Evolutionary conservation across 2,329 filamentous ascomycete genomes (phyloP).

Genomic region (Mollisiaceae sp.): DNA sequence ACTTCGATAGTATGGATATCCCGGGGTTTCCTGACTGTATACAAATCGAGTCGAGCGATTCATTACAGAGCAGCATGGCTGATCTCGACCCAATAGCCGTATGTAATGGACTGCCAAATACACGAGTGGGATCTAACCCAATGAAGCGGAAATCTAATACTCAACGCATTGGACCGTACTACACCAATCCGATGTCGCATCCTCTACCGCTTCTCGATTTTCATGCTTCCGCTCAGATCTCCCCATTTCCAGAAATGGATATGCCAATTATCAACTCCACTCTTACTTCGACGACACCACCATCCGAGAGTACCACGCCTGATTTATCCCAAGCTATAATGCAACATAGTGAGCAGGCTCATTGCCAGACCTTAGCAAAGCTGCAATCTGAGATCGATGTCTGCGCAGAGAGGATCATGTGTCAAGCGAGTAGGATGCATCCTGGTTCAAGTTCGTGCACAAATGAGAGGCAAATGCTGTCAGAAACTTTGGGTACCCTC

Average conservation of each 20-base stretch:
- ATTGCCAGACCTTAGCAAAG: conserved; percentile 21
- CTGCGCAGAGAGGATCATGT: conserved; percentile 22
- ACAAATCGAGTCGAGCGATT: neutral
- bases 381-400: conserved; percentile 22
- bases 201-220: conserved; percentile 13
- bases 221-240: conserved; percentile 17
- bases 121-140: conserved; percentile 17
- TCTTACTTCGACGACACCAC: conserved; percentile 11
- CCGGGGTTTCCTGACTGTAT: conserved; percentile 24
- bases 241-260: conserved; percentile 24
- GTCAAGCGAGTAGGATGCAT: conserved; percentile 21
- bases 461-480: conserved; percentile 20
- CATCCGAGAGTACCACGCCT: conserved; percentile 15
- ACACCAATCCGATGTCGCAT: conserved; percentile 14
- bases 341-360: conserved; percentile 11
- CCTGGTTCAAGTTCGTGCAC: conserved; percentile 18
- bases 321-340: conserved; percentile 2
- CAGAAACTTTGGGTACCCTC: conserved; percentile 20
- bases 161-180: conserved; percentile 2
- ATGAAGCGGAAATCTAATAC: conserved; percentile 22
- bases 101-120: conserved; percentile 12
- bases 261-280: conserved; percentile 18
- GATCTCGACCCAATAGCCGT: conserved; percentile 8
- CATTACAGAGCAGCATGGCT: neutral
- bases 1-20: conserved; percentile 24